Percentiles rank a stretch among this genome's conserved stretches.
These are phyloP conservation scores for Stereum hirsutum DNA, from an alignment of 1,284 basidiomycete genomes.

Conservation along the genomic window DNA sequence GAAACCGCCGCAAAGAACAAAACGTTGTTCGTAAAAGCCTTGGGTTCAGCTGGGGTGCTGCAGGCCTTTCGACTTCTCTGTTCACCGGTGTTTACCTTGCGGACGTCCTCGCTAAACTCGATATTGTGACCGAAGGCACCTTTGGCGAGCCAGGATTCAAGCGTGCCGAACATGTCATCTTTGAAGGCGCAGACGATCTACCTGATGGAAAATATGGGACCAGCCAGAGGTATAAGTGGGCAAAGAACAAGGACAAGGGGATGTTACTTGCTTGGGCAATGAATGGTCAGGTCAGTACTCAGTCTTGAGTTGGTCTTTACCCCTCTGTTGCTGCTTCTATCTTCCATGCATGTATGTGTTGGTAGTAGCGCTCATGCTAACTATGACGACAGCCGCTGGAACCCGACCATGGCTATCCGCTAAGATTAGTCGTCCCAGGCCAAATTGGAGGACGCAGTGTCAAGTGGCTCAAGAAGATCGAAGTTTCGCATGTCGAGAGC, in stretches of 20 bases:
- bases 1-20: conserved; percentile 63
- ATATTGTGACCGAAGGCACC: conserved; percentile 8
- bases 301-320: not conserved
- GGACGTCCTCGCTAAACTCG: conserved; percentile 51
- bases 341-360: not conserved
- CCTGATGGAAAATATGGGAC: conserved; percentile 66
- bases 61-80: conserved; percentile 37
- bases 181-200: conserved; percentile 54
- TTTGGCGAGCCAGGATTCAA: conserved; percentile 19
- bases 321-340: not conserved
- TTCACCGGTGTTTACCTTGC: conserved; percentile 61
- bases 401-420: conserved; percentile 61
- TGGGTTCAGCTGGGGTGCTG: conserved; percentile 53
- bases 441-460: conserved; percentile 55
- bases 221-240: conserved; percentile 43
- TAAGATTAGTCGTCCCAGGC: conserved; percentile 55
- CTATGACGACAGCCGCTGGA: conserved; percentile 25
- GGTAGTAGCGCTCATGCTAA: not conserved
- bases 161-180: conserved; percentile 44
- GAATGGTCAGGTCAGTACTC: conserved; percentile 40
- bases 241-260: conserved; percentile 36
- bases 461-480: conserved; percentile 54
- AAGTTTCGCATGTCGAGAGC: conserved; percentile 42
- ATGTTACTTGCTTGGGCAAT: conserved; percentile 50
- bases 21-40: conserved; percentile 58